These are phyloP conservation scores for Croton laevigatus DNA, from an alignment of 441 rosid genomes.

Conservation along the genomic window DNA sequence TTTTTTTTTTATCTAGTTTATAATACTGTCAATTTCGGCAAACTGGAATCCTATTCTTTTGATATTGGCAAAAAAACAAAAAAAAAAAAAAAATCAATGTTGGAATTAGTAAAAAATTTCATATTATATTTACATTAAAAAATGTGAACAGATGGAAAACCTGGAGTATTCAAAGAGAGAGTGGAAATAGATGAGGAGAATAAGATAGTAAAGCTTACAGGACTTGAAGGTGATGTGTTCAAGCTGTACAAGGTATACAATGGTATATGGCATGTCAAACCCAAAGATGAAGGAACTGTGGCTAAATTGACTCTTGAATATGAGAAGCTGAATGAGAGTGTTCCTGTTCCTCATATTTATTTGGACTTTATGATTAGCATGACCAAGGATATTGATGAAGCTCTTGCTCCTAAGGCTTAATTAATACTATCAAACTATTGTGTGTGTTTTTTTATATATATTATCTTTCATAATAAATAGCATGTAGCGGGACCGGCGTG, in stretches of 20 bases:
- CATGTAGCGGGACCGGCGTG: too few species aligned
- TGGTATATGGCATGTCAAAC: constrained; percentile 2
- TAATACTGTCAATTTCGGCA: too few species aligned
- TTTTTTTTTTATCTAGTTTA: too few species aligned
- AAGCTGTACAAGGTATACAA: constrained; percentile 27
- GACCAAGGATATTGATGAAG: not conserved
- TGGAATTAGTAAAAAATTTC: too few species aligned
- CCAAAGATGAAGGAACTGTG: constrained; percentile 15
- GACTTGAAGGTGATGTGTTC: constrained; percentile 30
- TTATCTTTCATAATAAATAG: too few species aligned
- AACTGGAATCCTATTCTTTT: too few species aligned
- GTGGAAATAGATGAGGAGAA: constrained; percentile 25
- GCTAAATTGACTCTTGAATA: constrained; percentile 21
- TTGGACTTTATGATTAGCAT: constrained; percentile 18
- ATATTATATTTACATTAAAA: too few species aligned
- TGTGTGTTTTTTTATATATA: too few species aligned
- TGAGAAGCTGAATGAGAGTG: constrained; percentile 21
- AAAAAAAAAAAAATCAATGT: too few species aligned
- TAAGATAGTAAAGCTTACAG: constrained; percentile 14
- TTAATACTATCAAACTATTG: not conserved
- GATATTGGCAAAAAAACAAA: too few species aligned
- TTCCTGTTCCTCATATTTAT: constrained; percentile 24
- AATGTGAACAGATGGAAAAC: constrained; percentile 24
- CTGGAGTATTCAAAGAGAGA: constrained; percentile 26
- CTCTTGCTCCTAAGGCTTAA: not conserved